A percentile compares a stretch with the other conserved stretches of the same genome.
phyloP scores from a whole-genome alignment of 1,284 basidiomycete genomes.

The Ceratobasidium sp. region DNA sequence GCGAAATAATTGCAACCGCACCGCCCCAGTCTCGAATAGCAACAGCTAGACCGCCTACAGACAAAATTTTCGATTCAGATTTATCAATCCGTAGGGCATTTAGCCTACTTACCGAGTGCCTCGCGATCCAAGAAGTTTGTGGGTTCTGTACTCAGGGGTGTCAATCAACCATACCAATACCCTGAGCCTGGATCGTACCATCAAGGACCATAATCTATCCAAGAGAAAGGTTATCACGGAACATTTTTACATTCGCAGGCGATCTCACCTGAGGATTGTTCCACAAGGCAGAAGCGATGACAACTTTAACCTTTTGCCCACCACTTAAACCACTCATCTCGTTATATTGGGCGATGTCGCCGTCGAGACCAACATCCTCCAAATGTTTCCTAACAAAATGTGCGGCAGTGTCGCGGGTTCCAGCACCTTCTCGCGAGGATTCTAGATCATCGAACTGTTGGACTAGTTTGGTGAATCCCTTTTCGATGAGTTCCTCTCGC shows the following conservation, averaged over 20 bases:
- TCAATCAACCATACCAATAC: conserved; percentile 4
- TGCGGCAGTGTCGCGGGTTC: conserved; percentile 84
- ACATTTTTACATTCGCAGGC: background rate
- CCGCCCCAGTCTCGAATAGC: conserved; percentile 98
- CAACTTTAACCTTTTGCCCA: conserved; percentile 98
- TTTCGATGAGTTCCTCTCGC: conserved; percentile 87
- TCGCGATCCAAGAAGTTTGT: conserved; percentile 97
- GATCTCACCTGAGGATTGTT: conserved; percentile 85
- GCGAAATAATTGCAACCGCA: conserved; percentile 75
- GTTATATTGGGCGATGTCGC: conserved; percentile 97
- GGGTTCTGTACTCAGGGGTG: conserved; percentile 79
- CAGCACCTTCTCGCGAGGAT: conserved; percentile 92
- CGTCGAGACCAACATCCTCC: conserved; percentile 95
- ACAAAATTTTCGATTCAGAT: conserved; percentile 56
- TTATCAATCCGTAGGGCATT: background rate
- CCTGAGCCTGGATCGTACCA: conserved; percentile 20
- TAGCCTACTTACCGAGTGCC: conserved; percentile 68
- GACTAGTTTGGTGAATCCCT: conserved; percentile 92
- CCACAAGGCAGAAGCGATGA: conserved; percentile 95
- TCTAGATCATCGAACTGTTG: conserved; percentile 98
- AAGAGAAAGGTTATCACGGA: background rate
- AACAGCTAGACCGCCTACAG: conserved; percentile 86
- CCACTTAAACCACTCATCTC: conserved; percentile 92
- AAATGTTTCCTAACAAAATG: conserved; percentile 88
- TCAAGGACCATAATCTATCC: conserved; percentile 51